Conservation (phyloP, 305 asterid species). For the Solanum aculeatissimum region DNA sequence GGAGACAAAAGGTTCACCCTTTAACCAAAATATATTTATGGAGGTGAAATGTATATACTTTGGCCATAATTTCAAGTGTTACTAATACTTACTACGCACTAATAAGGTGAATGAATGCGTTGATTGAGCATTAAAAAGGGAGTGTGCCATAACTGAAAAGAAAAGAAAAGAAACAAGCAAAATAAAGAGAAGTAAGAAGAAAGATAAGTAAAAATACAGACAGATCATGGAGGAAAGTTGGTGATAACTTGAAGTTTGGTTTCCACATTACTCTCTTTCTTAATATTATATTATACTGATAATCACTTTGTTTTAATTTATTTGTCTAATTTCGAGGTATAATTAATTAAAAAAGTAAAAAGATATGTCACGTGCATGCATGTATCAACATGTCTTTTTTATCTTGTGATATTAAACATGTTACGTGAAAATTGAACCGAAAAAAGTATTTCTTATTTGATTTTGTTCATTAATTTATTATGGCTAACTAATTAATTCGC, state of each 20-base stretch:
- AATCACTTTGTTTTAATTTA: neutral
- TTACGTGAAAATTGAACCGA: neutral
- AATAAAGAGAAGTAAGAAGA: neutral
- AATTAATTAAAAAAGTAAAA: no score
- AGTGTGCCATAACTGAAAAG: neutral
- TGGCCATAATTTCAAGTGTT: neutral
- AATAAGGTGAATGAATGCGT: neutral
- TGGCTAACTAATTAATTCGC: conserved; percentile 6
- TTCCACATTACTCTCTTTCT: neutral
- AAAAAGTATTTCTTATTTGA: neutral
- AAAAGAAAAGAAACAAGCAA: neutral
- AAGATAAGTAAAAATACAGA: conserved; percentile 2
- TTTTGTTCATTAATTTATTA: neutral
- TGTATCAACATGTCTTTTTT: neutral
- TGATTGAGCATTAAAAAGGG: neutral
- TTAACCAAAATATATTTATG: neutral
- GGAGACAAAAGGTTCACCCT: neutral
- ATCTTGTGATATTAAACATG: neutral
- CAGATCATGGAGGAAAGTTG: neutral
- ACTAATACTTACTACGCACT: neutral
- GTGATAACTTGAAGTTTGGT: neutral
- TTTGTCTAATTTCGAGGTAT: no score
- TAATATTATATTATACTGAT: neutral
- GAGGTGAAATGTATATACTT: neutral
- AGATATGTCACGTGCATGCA: neutral